Conservation (phyloP, 2,329 filamentous ascomycete genomes). For the Alternaria ethzedia region DNA sequence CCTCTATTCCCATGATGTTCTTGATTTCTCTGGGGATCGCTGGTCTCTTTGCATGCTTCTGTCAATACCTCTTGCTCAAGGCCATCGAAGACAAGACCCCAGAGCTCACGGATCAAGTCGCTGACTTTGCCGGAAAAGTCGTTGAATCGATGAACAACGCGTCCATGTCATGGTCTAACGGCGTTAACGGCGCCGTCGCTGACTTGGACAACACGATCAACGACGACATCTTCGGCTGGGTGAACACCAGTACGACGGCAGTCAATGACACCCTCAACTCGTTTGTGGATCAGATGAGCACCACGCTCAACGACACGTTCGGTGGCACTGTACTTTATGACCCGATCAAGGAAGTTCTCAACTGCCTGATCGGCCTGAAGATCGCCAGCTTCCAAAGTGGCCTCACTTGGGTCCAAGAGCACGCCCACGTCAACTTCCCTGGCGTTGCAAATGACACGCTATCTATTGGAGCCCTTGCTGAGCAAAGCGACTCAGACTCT, state of each 20-base stretch:
- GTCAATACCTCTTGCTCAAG: slow-evolving; percentile 79
- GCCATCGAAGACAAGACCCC: slow-evolving; percentile 78
- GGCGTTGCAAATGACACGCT: slow-evolving; percentile 80
- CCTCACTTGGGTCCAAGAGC: slow-evolving; percentile 89
- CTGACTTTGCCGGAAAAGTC: slow-evolving; percentile 79
- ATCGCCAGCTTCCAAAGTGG: slow-evolving; percentile 83
- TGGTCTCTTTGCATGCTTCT: slow-evolving; percentile 81
- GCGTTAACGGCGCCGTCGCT: slow-evolving; percentile 75
- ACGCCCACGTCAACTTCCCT: slow-evolving; percentile 84
- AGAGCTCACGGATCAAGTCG: slow-evolving; percentile 74
- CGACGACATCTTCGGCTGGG: slow-evolving; percentile 82
- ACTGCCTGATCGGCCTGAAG: slow-evolving; percentile 89
- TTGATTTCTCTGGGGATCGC: slow-evolving; percentile 82
- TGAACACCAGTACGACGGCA: slow-evolving; percentile 79
- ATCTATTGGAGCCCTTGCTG: slow-evolving; percentile 73
- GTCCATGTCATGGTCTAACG: slow-evolving; percentile 76
- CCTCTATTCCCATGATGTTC: slow-evolving; percentile 82
- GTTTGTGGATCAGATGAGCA: slow-evolving; percentile 79
- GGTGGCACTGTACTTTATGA: slow-evolving; percentile 80
- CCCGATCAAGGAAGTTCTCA: slow-evolving; percentile 78
- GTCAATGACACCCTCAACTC: slow-evolving; percentile 85
- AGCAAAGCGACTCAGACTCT: slow-evolving; percentile 57
- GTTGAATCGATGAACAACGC: slow-evolving; percentile 74
- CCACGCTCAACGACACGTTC: slow-evolving; percentile 77
- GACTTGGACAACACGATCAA: slow-evolving; percentile 76